Evolutionary conservation across 768 basidiomycete genomes (phyloP), one percentile per base, ranked within the genome.

Genomic region (Bullera alba): DNA sequence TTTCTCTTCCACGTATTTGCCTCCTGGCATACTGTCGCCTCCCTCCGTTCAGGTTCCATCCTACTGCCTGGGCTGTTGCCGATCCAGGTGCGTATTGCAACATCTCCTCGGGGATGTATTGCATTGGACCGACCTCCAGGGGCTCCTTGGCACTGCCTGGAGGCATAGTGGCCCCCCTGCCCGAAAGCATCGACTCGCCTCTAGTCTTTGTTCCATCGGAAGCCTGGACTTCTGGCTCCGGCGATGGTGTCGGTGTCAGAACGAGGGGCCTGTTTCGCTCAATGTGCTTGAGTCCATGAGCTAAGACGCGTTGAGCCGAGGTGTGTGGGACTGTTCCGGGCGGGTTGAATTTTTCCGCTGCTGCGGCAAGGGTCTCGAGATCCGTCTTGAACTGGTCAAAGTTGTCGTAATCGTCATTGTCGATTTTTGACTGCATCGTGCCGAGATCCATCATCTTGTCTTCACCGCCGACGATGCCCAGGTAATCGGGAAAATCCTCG

Each of bases 381-480:
- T 72, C 71, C 37, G 47, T 36, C 67, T 65, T 44, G 8, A 22
- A 46, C 21, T 67, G 53, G 21, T 64, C 69, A 43, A 72, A 52
- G 14, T 48, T 56, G 7, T 42, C 46, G 29, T 74, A 74, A 42
- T 61, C 54, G 10, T 62, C 63, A 27, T 56, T 54, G 35, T 64
- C 61, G 22, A 69, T 36, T 47, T 72, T 71, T 17, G 21, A 25
- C 48, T 69, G 68, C 69, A 73, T 73, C 22, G 73, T 73, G 4
- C 50, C 59, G 35, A 73, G 51, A 48, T 73, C 71, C 73, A 74
- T 74, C 56, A 72, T 71, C 29, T 66, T 63, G 35, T 67, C 70
- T 39, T 62, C 53, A 7, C 71, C 71, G n/a, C 71, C 71, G 21
- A 74, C 67, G 16, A 61, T 57, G 34, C 60, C 63, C n/a, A 69